Evolutionary conservation across 192 early-diverging fungal species (phyloP).

Genomic region (Entomortierella chlamydospora): DNA sequence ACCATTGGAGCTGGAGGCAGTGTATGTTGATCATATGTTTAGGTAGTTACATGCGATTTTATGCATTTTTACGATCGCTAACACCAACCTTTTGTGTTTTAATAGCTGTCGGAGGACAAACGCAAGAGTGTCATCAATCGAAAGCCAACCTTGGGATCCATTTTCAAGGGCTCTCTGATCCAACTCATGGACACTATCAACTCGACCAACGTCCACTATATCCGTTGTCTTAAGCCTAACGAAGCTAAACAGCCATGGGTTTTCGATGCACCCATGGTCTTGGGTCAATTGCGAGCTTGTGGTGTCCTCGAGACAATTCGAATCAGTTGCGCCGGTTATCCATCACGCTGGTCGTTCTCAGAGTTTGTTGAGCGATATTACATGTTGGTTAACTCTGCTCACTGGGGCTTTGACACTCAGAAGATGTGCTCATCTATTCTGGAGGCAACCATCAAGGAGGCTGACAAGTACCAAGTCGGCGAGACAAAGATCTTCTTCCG

Average conservation of each 20-base stretch:
- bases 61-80: too few species aligned
- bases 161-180: constrained; percentile 94
- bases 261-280: constrained; percentile 95
- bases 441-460: constrained; percentile 74
- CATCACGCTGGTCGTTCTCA: constrained; percentile 85
- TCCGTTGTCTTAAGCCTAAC: constrained; percentile 99
- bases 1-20: constrained; percentile 57
- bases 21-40: constrained; percentile 54
- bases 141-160: constrained; percentile 95
- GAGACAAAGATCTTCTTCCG: constrained; percentile 99
- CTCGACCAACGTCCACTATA: constrained; percentile 94
- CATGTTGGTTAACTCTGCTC: constrained; percentile 65
- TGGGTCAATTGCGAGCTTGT: constrained; percentile 95
- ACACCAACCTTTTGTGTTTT: too few species aligned
- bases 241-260: constrained; percentile 91
- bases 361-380: constrained; percentile 93
- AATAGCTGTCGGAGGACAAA: constrained; percentile 55
- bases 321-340: constrained; percentile 98
- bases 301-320: constrained; percentile 99
- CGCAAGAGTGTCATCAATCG: constrained; percentile 67
- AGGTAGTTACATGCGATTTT: not conserved
- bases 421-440: constrained; percentile 73
- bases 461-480: constrained; percentile 94
- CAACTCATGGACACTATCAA: constrained; percentile 96
- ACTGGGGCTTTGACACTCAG: constrained; percentile 69